Base-by-base conservation (phyloP, 768 basidiomycete genomes). In the Glaciozyma martinii region DNA sequence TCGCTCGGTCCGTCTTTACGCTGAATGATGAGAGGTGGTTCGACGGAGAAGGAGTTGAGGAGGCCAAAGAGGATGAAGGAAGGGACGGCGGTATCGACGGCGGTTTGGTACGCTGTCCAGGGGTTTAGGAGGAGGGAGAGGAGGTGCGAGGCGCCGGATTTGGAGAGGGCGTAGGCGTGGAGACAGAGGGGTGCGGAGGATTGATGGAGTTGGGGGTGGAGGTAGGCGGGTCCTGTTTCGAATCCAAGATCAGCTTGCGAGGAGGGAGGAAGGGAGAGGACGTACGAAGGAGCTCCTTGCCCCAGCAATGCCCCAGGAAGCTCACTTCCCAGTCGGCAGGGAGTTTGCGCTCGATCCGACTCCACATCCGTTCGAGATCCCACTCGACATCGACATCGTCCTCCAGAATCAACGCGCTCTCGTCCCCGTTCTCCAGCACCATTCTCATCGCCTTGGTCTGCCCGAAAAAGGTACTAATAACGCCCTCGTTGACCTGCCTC, bases 331-430 rank as follows among this genome's bases (percentile, higher is more conserved):
- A 71, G 2, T 37, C 60, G 53, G 27, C 50, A 15, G 72, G 65
- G 21, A 74, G 32, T 7, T 55, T 47, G 16, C 71, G 33, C 50
- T 66, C 32, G 16, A 74, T 47, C 25, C 47, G 49, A 21, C 18
- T 40, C 73, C 73, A 74, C 25, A 71, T 23, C 19, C 68, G 27
- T 60, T 73, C 72, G 5, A 74, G 13, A 57, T 74, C 72, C 73
- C 73, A 74, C 60, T 74, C 73, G 30, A 74, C 32, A 43, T 74
- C 73, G 16, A 73, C 69, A 30, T 74, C 73, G 61, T 74, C 73
- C 56, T 74, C 73, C n/a, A 74, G 52, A 30, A 74, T 66, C 18
- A 74, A 61, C 29, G 71, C 73, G 23, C 57, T 66, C 30, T 52
- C 50, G 58, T 74, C 73, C 19, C 59, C 66, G 27, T 71, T 68